A percentile compares a stretch with the other conserved stretches of the same genome.
Conservation (phyloP, 805 yeast genomes). For the Ogataea degrootiae region DNA sequence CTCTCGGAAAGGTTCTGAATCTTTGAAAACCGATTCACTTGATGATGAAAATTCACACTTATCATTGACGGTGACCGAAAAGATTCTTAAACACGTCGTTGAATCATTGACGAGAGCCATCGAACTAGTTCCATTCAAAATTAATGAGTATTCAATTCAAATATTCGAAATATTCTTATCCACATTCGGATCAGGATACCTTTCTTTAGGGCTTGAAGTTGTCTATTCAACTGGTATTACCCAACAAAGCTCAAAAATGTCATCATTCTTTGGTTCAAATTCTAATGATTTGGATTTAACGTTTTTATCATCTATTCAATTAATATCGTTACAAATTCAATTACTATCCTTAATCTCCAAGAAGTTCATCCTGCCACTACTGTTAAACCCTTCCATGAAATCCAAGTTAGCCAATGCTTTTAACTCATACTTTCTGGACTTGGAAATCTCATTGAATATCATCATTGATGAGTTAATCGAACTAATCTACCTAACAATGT, state of each 20-base stretch:
- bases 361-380: conserved; percentile 70
- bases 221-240: conserved; percentile 39
- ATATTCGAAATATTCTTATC: conserved; percentile 61
- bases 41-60: conserved; percentile 17
- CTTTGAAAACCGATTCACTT: not conserved
- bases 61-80: conserved; percentile 49
- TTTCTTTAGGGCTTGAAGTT: conserved; percentile 71
- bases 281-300: conserved; percentile 14
- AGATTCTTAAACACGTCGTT: conserved; percentile 61
- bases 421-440: conserved; percentile 25
- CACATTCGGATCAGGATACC: conserved; percentile 68
- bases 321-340: conserved; percentile 35
- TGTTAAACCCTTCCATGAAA: conserved; percentile 27
- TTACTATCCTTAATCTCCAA: conserved; percentile 69
- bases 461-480: conserved; percentile 57
- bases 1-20: conserved; percentile 2
- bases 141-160: conserved; percentile 59
- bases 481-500: conserved; percentile 46
- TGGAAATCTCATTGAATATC: conserved; percentile 60
- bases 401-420: conserved; percentile 16
- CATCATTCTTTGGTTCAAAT: conserved; percentile 23
- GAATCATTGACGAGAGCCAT: conserved; percentile 75
- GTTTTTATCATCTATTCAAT: conserved; percentile 20
- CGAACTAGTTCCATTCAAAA: conserved; percentile 62
- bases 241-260: conserved; percentile 22